These are phyloP conservation scores for Cicer cuneatum DNA, from an alignment of 306 rosid species.

Conservation along the genomic window DNA sequence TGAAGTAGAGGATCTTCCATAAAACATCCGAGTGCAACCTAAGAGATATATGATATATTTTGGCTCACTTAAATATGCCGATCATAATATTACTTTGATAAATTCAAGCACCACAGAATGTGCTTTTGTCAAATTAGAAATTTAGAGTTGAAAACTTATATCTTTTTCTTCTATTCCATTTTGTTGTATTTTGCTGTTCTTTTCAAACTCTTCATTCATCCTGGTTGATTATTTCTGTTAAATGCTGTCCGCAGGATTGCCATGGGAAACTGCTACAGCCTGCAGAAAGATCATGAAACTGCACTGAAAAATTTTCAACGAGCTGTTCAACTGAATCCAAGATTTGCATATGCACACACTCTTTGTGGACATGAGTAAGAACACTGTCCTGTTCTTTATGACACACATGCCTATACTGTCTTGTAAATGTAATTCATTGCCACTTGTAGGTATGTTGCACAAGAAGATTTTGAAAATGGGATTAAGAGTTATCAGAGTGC, in stretches of 20 bases:
- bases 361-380: slow-evolving; percentile 97
- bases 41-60: not conserved
- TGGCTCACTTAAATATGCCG: slow-evolving; percentile 24
- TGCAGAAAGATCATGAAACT: slow-evolving; percentile 58
- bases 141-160: not conserved
- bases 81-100: slow-evolving; percentile 18
- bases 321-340: slow-evolving; percentile 87
- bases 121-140: slow-evolving; percentile 5
- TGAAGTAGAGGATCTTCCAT: slow-evolving; percentile 9
- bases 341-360: slow-evolving; percentile 97
- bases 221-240: slow-evolving; percentile 31
- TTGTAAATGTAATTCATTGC: slow-evolving; percentile 43
- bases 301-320: slow-evolving; percentile 90
- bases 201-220: slow-evolving; percentile 23
- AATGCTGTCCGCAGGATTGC: slow-evolving; percentile 55
- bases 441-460: slow-evolving; percentile 73
- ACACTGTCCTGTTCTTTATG: slow-evolving; percentile 26
- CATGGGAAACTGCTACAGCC: slow-evolving; percentile 66
- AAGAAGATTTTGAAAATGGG: slow-evolving; percentile 97
- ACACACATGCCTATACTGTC: slow-evolving; percentile 22
- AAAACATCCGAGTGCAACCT: not conserved
- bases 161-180: not conserved
- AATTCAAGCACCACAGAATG: not conserved
- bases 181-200: slow-evolving; percentile 3
- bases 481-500: slow-evolving; percentile 91